Conservation (phyloP, 257 asterid species). For the Hygrophila difformis region DNA sequence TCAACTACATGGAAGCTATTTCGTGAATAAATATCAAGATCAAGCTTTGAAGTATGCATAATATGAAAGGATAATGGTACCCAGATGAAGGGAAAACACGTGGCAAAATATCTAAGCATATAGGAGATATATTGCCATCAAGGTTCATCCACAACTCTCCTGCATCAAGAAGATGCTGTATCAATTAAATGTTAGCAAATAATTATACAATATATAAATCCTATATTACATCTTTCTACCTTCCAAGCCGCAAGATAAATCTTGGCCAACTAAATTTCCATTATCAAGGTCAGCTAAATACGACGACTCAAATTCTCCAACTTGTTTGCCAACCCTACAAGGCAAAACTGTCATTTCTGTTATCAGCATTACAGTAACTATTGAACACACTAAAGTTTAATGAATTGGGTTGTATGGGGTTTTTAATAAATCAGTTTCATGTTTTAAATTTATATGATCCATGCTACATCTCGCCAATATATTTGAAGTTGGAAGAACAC, state of each 20-base stretch:
- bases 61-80: conserved; percentile 24
- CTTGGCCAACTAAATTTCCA: conserved; percentile 40
- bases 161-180: conserved; percentile 22
- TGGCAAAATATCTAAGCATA: conserved; percentile 69
- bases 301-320: conserved; percentile 61
- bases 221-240: conserved; percentile 27
- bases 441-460: too few relatives aligned
- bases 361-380: not conserved
- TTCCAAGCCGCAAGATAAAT: conserved; percentile 48
- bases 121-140: conserved; percentile 85
- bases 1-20: too few relatives aligned
- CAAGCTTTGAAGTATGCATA: not conserved
- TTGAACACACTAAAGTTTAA: not conserved
- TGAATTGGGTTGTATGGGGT: too few relatives aligned
- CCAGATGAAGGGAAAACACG: conserved; percentile 52
- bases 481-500: too few relatives aligned
- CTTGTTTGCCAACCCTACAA: conserved; percentile 66
- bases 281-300: conserved; percentile 57
- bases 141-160: conserved; percentile 94
- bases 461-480: too few relatives aligned
- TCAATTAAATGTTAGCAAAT: conserved; percentile 1
- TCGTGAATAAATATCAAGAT: not conserved
- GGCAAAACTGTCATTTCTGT: conserved; percentile 5
- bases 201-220: not conserved
- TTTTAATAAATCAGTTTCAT: too few relatives aligned